phyloP scores from a whole-genome alignment of 352 stramenopile genomes.

The Phytophthora litchii region DNA sequence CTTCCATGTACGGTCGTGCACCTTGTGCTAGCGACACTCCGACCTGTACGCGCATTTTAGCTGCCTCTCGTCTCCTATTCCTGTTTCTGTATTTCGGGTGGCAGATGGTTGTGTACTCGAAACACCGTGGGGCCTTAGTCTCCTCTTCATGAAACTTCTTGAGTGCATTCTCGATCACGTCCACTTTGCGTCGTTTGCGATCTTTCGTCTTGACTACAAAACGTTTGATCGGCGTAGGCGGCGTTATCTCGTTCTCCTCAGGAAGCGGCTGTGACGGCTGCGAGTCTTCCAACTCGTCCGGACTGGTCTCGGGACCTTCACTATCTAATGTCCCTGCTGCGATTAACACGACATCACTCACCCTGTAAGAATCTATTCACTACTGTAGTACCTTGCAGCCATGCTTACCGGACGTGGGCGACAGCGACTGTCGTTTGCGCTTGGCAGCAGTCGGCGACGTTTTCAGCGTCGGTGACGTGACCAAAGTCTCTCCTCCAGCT shows the following conservation, averaged over 20 bases:
- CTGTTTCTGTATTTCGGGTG: conserved; percentile 20
- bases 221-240: conserved; percentile 42
- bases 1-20: conserved; percentile 81
- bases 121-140: conserved; percentile 37
- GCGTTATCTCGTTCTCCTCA: conserved; percentile 18
- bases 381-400: not conserved
- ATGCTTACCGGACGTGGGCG: conserved; percentile 44
- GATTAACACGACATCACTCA: conserved; percentile 11
- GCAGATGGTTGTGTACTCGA: conserved; percentile 60
- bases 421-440: conserved; percentile 67
- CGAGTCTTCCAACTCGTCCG: conserved; percentile 31
- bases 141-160: conserved; percentile 55
- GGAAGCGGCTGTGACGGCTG: conserved; percentile 21
- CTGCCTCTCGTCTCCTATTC: conserved; percentile 18
- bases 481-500: conserved; percentile 3
- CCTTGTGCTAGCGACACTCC: conserved; percentile 63
- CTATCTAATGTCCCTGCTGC: conserved; percentile 32
- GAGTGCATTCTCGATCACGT: conserved; percentile 67
- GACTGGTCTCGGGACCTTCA: conserved; percentile 38
- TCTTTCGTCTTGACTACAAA: conserved; percentile 53
- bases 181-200: conserved; percentile 60
- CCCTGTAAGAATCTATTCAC: conserved; percentile 2
- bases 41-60: conserved; percentile 54
- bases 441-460: conserved; percentile 49
- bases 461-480: not conserved